A percentile compares a stretch with the other conserved stretches of the same genome.
phyloP scores from a whole-genome alignment of 2,329 filamentous ascomycete species.

The Neurospora crassa region DNA sequence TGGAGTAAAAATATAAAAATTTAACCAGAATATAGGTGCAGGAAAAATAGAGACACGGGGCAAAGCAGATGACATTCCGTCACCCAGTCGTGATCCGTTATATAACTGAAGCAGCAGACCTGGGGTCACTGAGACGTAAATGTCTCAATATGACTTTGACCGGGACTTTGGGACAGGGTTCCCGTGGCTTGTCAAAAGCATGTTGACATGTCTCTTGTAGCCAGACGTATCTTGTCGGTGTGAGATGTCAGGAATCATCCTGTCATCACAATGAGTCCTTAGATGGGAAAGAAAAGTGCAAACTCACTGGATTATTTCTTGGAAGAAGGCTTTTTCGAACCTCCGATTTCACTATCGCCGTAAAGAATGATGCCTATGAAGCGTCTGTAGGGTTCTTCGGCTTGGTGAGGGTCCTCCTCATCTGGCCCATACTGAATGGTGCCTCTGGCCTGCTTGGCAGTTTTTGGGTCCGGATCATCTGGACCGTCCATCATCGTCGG shows the following conservation, averaged over 20 bases:
- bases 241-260: neutral
- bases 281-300: neutral
- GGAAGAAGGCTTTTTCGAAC: neutral
- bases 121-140: neutral
- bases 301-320: neutral
- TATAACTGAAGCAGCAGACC: neutral
- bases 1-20: no score
- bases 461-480: neutral
- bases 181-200: neutral
- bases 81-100: neutral
- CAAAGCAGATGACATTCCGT: neutral
- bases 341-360: neutral
- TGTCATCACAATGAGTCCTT: neutral
- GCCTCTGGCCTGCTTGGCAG: neutral
- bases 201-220: neutral
- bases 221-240: neutral
- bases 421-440: neutral
- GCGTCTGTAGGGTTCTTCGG: neutral
- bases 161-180: neutral
- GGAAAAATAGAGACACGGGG: neutral
- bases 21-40: no score
- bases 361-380: neutral
- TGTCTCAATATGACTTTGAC: neutral
- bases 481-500: neutral
- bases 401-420: neutral